Evolutionary conservation across 192 early-diverging fungal genomes (phyloP).

Genomic region (Diversispora eburnea): DNA sequence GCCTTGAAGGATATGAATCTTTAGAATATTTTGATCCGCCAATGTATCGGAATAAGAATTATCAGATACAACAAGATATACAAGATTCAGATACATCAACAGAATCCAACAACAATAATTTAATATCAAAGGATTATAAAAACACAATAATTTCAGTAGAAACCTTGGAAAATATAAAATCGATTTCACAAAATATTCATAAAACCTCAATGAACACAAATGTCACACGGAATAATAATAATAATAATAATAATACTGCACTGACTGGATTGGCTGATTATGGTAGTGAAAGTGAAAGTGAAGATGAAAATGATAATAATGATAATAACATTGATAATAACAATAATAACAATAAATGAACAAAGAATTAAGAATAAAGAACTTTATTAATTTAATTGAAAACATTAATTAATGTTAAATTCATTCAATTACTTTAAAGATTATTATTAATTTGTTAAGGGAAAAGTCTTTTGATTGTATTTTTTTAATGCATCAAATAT

Average conservation of each 20-base stretch:
- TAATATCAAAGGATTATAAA: conserved; percentile 19
- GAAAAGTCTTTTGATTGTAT: not conserved
- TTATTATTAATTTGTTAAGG: not conserved
- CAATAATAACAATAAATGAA: not conserved
- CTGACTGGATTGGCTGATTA: conserved; percentile 41
- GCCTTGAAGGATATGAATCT: conserved; percentile 27
- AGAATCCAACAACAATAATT: not conserved
- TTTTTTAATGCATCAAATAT: conserved; percentile 18
- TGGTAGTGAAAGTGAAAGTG: conserved; percentile 44
- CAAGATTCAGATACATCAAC: not conserved
- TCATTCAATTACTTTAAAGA: not conserved
- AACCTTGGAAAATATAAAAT: conserved; percentile 24
- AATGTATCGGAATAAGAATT: not conserved
- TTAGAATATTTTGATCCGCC: not conserved
- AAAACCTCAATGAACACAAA: not conserved
- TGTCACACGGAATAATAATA: not conserved
- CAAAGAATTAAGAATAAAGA: not conserved
- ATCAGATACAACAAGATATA: too few relatives aligned
- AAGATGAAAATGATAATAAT: conserved; percentile 33
- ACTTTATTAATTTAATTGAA: not conserved
- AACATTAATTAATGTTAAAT: too few relatives aligned
- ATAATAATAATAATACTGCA: conserved; percentile 22
- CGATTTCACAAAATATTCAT: not conserved
- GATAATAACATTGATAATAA: conserved; percentile 9
- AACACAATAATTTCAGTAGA: conserved; percentile 32